These are phyloP conservation scores for Hymenoscyphus salicellus DNA, from an alignment of 2,329 filamentous ascomycete species.

Conservation along the genomic window DNA sequence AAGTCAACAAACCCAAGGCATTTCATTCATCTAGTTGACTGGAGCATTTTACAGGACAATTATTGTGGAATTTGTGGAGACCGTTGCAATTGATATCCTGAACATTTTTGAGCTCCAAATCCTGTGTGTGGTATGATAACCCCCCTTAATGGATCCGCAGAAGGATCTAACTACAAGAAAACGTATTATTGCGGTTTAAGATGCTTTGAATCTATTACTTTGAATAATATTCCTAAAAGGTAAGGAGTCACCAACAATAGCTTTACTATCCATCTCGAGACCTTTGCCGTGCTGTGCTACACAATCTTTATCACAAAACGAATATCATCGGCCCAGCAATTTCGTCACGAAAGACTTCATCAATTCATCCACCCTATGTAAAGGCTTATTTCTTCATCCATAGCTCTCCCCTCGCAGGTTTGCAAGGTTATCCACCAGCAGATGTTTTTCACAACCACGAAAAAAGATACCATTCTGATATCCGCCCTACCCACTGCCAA, in stretches of 20 bases:
- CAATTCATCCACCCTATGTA: slow-evolving; percentile 32
- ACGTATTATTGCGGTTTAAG: too few relatives aligned
- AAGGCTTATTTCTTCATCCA: slow-evolving; percentile 15
- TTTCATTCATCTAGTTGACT: too few relatives aligned
- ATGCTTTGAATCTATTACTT: too few relatives aligned
- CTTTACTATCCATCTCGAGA: too few relatives aligned
- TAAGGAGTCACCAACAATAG: not conserved
- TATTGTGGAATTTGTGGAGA: not conserved
- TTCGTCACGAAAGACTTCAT: slow-evolving; percentile 17
- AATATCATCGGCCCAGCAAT: not conserved
- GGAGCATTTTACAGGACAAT: not conserved
- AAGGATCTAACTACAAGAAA: too few relatives aligned
- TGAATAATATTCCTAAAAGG: not conserved
- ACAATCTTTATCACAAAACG: slow-evolving; percentile 2
- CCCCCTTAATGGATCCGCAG: too few relatives aligned
- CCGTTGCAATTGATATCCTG: not conserved
- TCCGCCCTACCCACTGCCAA: slow-evolving; percentile 27
- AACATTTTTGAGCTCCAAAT: not conserved
- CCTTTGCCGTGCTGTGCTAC: too few relatives aligned
- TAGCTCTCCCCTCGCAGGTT: slow-evolving; percentile 12
- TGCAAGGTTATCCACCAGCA: slow-evolving; percentile 26
- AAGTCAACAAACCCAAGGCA: not conserved
- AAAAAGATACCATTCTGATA: slow-evolving; percentile 33
- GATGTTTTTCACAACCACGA: slow-evolving; percentile 13
- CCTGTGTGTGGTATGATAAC: not conserved